phyloP scores from a whole-genome alignment of 2,329 filamentous ascomycete species.

The Ophiosphaerella korrae region DNA sequence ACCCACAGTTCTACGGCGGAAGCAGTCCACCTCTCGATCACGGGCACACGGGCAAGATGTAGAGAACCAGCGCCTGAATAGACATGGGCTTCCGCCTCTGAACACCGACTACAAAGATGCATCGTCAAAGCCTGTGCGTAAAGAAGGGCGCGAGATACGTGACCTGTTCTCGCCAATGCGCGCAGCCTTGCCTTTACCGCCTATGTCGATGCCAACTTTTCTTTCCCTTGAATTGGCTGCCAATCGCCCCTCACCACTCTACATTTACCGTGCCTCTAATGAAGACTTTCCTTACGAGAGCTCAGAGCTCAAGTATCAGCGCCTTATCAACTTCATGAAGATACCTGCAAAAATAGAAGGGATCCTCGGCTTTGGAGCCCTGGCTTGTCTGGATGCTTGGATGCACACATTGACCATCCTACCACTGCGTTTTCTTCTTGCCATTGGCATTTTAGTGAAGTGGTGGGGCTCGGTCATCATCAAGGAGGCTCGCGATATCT shows the following conservation, averaged over 20 bases:
- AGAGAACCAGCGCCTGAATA: slow-evolving; percentile 25
- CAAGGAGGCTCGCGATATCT: slow-evolving; percentile 74
- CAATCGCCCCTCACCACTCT: slow-evolving; percentile 64
- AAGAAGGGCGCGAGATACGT: slow-evolving; percentile 20
- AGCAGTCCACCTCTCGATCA: slow-evolving; percentile 37
- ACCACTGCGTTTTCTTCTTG: slow-evolving; percentile 84
- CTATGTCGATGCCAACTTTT: slow-evolving; percentile 67
- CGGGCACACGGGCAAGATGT: slow-evolving; percentile 23
- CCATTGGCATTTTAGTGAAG: slow-evolving; percentile 72
- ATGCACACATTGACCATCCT: slow-evolving; percentile 96
- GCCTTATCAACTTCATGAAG: slow-evolving; percentile 84
- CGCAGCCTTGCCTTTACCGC: slow-evolving; percentile 62
- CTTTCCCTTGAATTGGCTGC: slow-evolving; percentile 69
- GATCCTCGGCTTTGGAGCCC: slow-evolving; percentile 82
- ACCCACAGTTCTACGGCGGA: slow-evolving; percentile 46
- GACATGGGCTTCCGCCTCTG: slow-evolving; percentile 38
- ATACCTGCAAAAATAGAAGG: slow-evolving; percentile 82
- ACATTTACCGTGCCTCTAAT: slow-evolving; percentile 63
- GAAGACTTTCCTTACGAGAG: slow-evolving; percentile 83
- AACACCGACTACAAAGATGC: slow-evolving; percentile 41
- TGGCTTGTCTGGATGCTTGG: slow-evolving; percentile 95
- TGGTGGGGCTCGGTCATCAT: slow-evolving; percentile 78
- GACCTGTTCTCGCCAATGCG: slow-evolving; percentile 50
- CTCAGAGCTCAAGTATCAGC: slow-evolving; percentile 87
- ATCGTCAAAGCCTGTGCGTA: slow-evolving; percentile 40